Evolutionary conservation across 768 basidiomycete genomes (phyloP).

Genomic region (Termitomyces sp.): DNA sequence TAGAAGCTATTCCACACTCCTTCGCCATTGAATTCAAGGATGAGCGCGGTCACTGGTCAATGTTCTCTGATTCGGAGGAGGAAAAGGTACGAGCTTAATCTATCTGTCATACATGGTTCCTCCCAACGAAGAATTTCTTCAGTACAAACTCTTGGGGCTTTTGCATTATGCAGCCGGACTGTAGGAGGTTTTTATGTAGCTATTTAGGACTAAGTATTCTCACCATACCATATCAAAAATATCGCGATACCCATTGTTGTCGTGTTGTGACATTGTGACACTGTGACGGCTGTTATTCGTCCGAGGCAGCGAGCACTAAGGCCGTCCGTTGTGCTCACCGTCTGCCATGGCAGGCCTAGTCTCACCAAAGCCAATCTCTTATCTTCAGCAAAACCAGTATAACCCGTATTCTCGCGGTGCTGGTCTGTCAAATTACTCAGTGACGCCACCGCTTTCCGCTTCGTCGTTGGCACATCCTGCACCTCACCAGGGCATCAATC

Average conservation of each 20-base stretch:
- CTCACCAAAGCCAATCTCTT: constrained; percentile 60
- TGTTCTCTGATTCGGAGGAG: constrained; percentile 62
- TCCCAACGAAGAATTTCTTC: background rate
- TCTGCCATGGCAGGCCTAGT: constrained; percentile 59
- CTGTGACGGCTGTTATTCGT: constrained; percentile 15
- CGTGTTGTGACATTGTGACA: constrained; percentile 14
- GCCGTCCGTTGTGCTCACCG: constrained; percentile 20
- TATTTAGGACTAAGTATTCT: constrained; percentile 5
- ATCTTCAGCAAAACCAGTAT: constrained; percentile 65
- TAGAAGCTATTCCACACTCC: constrained; percentile 63
- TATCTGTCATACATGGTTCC: background rate
- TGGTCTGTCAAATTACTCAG: constrained; percentile 50
- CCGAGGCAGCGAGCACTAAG: constrained; percentile 15
- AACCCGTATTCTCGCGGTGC: constrained; percentile 61
- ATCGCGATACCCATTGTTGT: constrained; percentile 10
- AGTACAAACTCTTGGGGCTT: constrained; percentile 49
- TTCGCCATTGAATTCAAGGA: constrained; percentile 64
- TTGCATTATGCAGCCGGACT: constrained; percentile 43
- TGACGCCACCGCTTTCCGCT: constrained; percentile 58
- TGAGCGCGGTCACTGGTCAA: constrained; percentile 47
- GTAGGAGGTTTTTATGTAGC: constrained; percentile 19
- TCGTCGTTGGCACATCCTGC: constrained; percentile 56
- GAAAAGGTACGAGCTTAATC: constrained; percentile 47
- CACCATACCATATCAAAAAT: constrained; percentile 3
- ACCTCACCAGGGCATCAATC: constrained; percentile 45